Conservation (phyloP, 192 early-diverging fungal species). For the Entophlyctis helioformis region DNA sequence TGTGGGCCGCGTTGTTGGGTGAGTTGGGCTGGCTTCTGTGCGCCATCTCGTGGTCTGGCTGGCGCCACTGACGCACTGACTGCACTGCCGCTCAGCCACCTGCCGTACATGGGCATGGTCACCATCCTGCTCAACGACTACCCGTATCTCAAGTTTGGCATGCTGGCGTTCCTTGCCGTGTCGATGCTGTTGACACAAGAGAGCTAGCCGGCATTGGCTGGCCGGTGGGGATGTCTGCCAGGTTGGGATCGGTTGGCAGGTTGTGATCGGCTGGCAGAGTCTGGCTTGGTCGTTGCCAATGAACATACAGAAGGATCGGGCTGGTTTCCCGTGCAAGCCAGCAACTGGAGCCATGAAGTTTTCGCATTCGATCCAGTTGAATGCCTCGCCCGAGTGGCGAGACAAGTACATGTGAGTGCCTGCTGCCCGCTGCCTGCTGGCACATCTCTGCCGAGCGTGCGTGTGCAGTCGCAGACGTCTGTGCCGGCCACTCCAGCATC, state of each 20-base stretch:
- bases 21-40: neutral
- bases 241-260: too few relatives aligned
- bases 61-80: too few relatives aligned
- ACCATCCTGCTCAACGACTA: constrained; percentile 97
- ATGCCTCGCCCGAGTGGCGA: constrained; percentile 58
- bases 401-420: constrained; percentile 25
- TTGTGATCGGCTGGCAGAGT: too few relatives aligned
- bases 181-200: too few relatives aligned
- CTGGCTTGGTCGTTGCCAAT: too few relatives aligned
- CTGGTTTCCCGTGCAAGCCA: too few relatives aligned
- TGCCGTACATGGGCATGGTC: constrained; percentile 91
- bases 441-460: neutral
- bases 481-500: neutral
- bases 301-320: too few relatives aligned
- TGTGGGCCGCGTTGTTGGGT: constrained; percentile 76
- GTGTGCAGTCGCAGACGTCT: neutral
- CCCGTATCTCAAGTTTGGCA: constrained; percentile 75
- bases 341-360: too few relatives aligned
- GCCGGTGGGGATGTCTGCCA: too few relatives aligned
- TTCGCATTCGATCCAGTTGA: constrained; percentile 81
- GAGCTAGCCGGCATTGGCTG: too few relatives aligned
- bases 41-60: neutral
- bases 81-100: constrained; percentile 43
- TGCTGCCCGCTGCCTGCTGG: neutral
- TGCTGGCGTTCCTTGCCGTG: constrained; percentile 68